Evolutionary conservation across 371 early-diverging fungal species (phyloP).

Genomic region (Chytridiales sp.): DNA sequence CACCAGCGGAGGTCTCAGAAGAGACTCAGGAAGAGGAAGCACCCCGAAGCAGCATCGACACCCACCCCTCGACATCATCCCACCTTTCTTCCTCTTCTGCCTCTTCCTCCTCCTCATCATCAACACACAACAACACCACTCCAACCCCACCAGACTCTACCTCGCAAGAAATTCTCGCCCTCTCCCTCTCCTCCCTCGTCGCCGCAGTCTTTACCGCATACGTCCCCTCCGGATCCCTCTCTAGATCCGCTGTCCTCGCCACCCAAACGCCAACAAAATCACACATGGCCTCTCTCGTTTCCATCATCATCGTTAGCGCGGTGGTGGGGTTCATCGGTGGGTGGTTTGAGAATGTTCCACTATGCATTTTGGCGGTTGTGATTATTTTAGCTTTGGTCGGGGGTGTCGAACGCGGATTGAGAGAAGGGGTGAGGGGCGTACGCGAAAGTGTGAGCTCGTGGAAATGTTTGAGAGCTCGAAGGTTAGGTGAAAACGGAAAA

Average conservation of each 20-base stretch:
- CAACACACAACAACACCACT: slow-evolving; percentile 3
- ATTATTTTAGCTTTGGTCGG: slow-evolving; percentile 43
- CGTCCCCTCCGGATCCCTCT: slow-evolving; percentile 34
- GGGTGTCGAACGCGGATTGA: background rate
- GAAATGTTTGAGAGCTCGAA: slow-evolving; percentile 4
- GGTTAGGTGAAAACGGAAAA: slow-evolving; percentile 3
- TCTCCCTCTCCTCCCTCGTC: slow-evolving; percentile 45
- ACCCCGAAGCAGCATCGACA: no score
- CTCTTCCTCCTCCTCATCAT: slow-evolving; percentile 11
- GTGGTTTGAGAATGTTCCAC: slow-evolving; percentile 48
- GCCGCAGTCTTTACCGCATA: slow-evolving; percentile 47
- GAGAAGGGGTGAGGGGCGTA: slow-evolving; percentile 1
- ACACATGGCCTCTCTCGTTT: slow-evolving; percentile 38
- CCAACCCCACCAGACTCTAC: background rate
- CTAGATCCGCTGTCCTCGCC: slow-evolving; percentile 33
- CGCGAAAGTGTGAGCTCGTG: no score
- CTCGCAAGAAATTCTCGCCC: slow-evolving; percentile 49
- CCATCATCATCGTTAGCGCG: slow-evolving; percentile 32
- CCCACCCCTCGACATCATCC: no score
- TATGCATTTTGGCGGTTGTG: slow-evolving; percentile 42
- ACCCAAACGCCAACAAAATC: slow-evolving; percentile 27
- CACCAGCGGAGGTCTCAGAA: no score
- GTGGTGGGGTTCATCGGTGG: slow-evolving; percentile 41
- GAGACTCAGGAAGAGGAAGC: no score
- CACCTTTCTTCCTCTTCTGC: no score